phyloP scores from a whole-genome alignment of 306 rosid genomes.

The Sesbania bispinosa region DNA sequence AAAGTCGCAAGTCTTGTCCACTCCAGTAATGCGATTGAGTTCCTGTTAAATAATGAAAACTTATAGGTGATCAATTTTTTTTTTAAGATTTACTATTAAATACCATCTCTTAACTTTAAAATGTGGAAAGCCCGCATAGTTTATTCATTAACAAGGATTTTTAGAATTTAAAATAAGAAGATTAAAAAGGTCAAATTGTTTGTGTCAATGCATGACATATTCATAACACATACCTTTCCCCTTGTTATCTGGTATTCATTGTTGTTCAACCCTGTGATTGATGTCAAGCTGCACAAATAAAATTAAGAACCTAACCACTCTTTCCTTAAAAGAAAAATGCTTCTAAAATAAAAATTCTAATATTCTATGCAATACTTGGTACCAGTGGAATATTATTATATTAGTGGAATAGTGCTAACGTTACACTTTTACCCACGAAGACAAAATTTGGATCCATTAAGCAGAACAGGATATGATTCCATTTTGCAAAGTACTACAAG shows the following conservation, averaged over 20 bases:
- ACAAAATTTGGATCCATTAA: not conserved
- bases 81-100: not conserved
- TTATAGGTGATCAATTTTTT: not conserved
- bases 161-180: not conserved
- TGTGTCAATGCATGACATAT: not conserved
- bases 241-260: conserved; percentile 91
- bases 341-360: not conserved
- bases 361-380: not conserved
- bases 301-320: not conserved
- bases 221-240: conserved; percentile 62
- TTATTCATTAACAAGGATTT: not conserved
- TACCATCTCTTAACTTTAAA: not conserved
- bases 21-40: conserved; percentile 59
- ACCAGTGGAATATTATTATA: not conserved
- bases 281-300: conserved; percentile 52
- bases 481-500: not conserved
- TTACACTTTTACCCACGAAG: not conserved
- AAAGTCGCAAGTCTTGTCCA: conserved; percentile 69
- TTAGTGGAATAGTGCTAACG: not conserved
- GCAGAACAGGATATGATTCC: not conserved
- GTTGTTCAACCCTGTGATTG: conserved; percentile 85
- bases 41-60: conserved; percentile 43
- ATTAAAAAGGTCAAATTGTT: not conserved
- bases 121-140: not conserved
- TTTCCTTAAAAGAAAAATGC: not conserved